Base-by-base conservation (phyloP, 768 basidiomycete genomes). In the Mycena maculata region DNA sequence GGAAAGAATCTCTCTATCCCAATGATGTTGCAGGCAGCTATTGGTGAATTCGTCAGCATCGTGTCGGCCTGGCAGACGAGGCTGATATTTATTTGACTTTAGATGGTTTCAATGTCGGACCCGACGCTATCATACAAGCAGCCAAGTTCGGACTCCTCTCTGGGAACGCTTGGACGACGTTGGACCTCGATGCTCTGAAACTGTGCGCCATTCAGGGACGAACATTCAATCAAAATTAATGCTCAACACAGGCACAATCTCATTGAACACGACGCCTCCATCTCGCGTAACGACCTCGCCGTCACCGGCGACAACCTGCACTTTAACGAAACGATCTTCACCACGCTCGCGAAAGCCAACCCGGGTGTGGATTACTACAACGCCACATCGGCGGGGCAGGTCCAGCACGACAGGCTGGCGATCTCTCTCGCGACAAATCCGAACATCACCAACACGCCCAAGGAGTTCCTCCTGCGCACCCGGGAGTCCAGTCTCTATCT, bases 301-400 rank as follows among this genome's bases (percentile, higher is more conserved):
- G 8, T 36, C 18, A 7, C 48, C n/a, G 68, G 68, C 15, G 68
- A 70, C 30, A 70, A 67, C 27, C 38, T 47, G 20, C 49, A 67
- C 22, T 69, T 69, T 63, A 70, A 70, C 60, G 68, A 70, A 55
- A 55, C 52, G 4, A 55, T 67, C 27, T 70, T 60, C 44, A 15
- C 45, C 20, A 62, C 68, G 6, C 54, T 61, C 20, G 60, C 65
- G 8, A 63, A 65, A 33, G 54, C 68, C 23, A 70, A 70, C 60
- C 68, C 63, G 13, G 68, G 58, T 1, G 62, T 69, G 9, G 56
- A 52, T 20, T 65, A 33, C 41, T 69, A 69, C 42, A 55, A 69
- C 31, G 31, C 45, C 6, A 60, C 62, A 5, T 69, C 68, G 2
- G 60, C 68, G 10, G 57, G 41, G 20, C 33, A 69, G 25, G 68